Percentiles rank a stretch among this genome's conserved stretches.
phyloP scores from a whole-genome alignment of 306 rosid genomes.

The Lupinus albus region DNA sequence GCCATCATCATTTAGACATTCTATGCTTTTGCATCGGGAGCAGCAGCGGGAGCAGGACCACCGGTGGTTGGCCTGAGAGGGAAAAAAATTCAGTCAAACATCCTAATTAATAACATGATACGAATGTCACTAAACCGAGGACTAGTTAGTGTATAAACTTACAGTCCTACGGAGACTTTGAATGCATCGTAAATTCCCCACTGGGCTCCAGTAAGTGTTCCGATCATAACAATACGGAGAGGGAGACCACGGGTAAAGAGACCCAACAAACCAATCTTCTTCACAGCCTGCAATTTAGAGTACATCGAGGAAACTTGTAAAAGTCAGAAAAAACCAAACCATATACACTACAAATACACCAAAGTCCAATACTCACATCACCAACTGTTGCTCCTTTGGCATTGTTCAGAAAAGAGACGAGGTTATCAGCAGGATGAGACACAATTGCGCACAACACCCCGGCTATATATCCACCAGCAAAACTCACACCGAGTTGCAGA shows the following conservation, averaged over 20 bases:
- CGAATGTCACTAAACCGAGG: constrained; percentile 2
- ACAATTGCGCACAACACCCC: constrained; percentile 92
- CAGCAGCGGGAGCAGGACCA: constrained; percentile 61
- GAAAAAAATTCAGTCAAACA: constrained; percentile 23
- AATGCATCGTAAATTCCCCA: constrained; percentile 97
- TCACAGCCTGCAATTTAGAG: constrained; percentile 68
- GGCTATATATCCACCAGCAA: constrained; percentile 92
- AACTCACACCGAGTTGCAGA: constrained; percentile 92
- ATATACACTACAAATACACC: constrained; percentile 6
- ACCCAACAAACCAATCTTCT: constrained; percentile 78
- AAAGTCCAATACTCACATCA: constrained; percentile 66
- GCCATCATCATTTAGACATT: constrained; percentile 5
- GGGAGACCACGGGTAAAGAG: constrained; percentile 96
- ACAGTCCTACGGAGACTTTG: constrained; percentile 94
- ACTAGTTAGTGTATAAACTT: constrained; percentile 45
- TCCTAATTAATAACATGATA: neutral
- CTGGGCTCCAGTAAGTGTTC: constrained; percentile 97
- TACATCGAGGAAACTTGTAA: constrained; percentile 29
- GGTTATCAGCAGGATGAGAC: constrained; percentile 98
- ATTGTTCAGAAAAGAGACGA: constrained; percentile 93
- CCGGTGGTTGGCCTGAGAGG: constrained; percentile 93
- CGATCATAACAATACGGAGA: constrained; percentile 95
- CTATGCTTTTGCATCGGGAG: constrained; percentile 41
- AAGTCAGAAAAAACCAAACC: neutral
- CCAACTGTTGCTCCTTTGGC: constrained; percentile 96